phyloP scores from a whole-genome alignment of 441 rosid species.

The Populus trichocarpa region DNA sequence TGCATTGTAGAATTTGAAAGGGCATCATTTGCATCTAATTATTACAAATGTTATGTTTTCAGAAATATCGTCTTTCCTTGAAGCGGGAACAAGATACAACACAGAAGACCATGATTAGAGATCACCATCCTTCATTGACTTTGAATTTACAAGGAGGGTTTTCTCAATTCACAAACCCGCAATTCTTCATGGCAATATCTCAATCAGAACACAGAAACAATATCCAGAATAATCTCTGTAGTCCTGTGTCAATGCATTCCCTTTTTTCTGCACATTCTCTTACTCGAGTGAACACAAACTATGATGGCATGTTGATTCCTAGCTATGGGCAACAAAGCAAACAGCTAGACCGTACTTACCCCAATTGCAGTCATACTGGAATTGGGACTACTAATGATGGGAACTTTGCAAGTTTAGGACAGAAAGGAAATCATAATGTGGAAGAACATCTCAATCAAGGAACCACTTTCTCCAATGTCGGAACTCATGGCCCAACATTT shows the following conservation, averaged over 20 bases:
- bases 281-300: constrained; percentile 4
- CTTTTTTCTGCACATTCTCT: constrained; percentile 6
- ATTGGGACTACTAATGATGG: not conserved
- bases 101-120: constrained; percentile 12
- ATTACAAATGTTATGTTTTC: constrained; percentile 6
- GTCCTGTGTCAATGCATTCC: constrained; percentile 3
- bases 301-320: not conserved
- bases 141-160: constrained; percentile 11
- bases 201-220: constrained; percentile 10
- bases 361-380: not conserved
- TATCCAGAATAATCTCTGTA: constrained; percentile 6
- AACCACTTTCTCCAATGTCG: constrained; percentile 2
- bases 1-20: not conserved
- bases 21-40: not conserved
- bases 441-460: constrained; percentile 10
- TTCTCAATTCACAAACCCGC: constrained; percentile 1
- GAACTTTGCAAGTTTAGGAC: constrained; percentile 2
- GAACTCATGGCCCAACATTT: not conserved
- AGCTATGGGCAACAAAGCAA: constrained; percentile 1
- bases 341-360: not conserved
- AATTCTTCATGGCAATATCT: not conserved
- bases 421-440: constrained; percentile 1
- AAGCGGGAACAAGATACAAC: constrained; percentile 26
- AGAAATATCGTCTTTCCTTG: constrained; percentile 38
- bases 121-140: constrained; percentile 13